Evolutionary conservation across 1,284 basidiomycete species (phyloP), one percentile per base, ranked within the genome.

Genomic region (Cerrena zonata): DNA sequence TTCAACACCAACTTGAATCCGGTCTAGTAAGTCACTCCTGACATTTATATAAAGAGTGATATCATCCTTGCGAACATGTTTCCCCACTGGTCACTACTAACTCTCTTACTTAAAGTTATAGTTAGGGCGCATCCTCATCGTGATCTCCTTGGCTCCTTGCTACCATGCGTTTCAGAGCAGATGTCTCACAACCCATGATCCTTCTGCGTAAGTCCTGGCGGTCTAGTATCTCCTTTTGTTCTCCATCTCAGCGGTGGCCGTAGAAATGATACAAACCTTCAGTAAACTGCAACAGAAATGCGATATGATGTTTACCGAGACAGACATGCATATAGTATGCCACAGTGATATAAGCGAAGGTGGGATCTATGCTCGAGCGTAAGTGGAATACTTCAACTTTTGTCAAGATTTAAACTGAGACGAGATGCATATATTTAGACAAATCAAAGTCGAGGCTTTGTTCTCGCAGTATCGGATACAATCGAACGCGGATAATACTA

Each of bases 321-420:
- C 76, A 5, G 82, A 80, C 42, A 85, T 94, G 71, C 83, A 86
- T 54, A 86, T 94, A 57, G 93, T 94, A 50, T 92, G 89, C 70
- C 82, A 85, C 42, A 80, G 77, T 51, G 89, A 91, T 56, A 78
- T 78, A 37, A 87, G 83, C 53, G 87, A 89, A 57, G 90, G 89
- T 5, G 90, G 91, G 2, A 86, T 92, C 5, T 90, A 94, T 65
- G 89, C 94, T 44, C 94, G 92, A 91, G 91, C 90, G 91, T 94
- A 60, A 67, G 90, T 80, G 21, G 15, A 22, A 22, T 24, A 22
- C 4, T 42, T 30, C 52, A 39, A n/a, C n/a, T n/a, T n/a, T n/a
- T n/a, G n/a, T n/a, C n/a, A n/a, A n/a, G n/a, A n/a, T n/a, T n/a
- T n/a, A n/a, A n/a, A n/a, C n/a, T n/a, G n/a, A n/a, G n/a, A 15